Evolutionary conservation across 2,329 filamentous ascomycete genomes (phyloP).

Genomic region (Aureobasidium sp.): DNA sequence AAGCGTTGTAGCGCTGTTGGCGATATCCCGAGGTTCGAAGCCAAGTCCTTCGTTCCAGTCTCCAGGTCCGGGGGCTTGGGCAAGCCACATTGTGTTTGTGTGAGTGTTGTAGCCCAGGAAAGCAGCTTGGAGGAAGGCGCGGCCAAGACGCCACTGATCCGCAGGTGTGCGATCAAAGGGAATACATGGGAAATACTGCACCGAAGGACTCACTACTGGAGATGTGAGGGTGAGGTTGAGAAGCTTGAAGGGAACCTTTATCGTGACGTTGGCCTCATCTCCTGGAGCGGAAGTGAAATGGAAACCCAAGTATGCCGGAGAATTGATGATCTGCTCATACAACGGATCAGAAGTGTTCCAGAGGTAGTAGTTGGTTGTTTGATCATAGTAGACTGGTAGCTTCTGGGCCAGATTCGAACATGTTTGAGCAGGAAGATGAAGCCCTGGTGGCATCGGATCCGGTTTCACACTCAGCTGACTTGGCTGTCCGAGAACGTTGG

Average conservation of each 20-base stretch:
- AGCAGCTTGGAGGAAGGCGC: slow-evolving; percentile 40
- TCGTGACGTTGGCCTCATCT: slow-evolving; percentile 25
- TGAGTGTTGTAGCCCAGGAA: slow-evolving; percentile 37
- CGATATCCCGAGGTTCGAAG: not conserved
- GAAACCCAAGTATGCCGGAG: slow-evolving; percentile 34
- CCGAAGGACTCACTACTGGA: slow-evolving; percentile 27
- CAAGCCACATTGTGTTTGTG: slow-evolving; percentile 29
- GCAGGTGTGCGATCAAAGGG: slow-evolving; percentile 16
- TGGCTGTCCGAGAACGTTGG: not conserved
- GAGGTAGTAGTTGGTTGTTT: slow-evolving; percentile 18
- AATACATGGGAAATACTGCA: not conserved
- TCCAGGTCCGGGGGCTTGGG: slow-evolving; percentile 33
- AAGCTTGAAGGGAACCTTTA: slow-evolving; percentile 35
- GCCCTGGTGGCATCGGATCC: slow-evolving; percentile 21
- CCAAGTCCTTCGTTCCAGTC: not conserved
- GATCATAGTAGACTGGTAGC: slow-evolving; percentile 22
- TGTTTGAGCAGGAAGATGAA: slow-evolving; percentile 22
- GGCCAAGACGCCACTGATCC: slow-evolving; percentile 30
- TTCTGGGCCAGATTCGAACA: slow-evolving; percentile 22
- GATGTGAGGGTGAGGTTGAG: slow-evolving; percentile 31
- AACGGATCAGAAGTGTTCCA: slow-evolving; percentile 23
- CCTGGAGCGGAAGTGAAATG: slow-evolving; percentile 24
- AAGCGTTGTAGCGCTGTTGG: not conserved
- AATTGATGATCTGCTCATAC: slow-evolving; percentile 32
- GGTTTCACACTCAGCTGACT: not conserved